Percentiles rank a stretch among this genome's conserved stretches.
These are phyloP conservation scores for Candida ponderosae DNA, from an alignment of 805 yeast genomes.

Conservation along the genomic window DNA sequence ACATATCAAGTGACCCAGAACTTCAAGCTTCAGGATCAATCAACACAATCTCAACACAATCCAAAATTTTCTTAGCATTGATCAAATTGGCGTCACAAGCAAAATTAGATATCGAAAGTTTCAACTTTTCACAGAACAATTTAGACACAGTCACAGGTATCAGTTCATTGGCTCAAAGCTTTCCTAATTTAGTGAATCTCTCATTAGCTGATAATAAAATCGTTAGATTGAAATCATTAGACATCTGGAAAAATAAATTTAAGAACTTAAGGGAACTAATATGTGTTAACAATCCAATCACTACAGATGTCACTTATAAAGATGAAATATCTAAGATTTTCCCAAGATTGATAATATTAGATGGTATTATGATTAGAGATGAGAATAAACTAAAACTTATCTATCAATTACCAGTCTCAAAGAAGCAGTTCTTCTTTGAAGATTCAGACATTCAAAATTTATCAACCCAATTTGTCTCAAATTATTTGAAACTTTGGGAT, in stretches of 20 bases:
- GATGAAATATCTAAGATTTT: slow-evolving; percentile 61
- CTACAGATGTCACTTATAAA: slow-evolving; percentile 38
- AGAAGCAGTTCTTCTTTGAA: slow-evolving; percentile 73
- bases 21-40: slow-evolving; percentile 59
- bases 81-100: slow-evolving; percentile 70
- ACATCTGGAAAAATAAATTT: slow-evolving; percentile 72
- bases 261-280: slow-evolving; percentile 66
- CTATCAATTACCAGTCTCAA: slow-evolving; percentile 45
- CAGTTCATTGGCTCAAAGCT: slow-evolving; percentile 60
- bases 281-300: slow-evolving; percentile 71
- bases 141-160: slow-evolving; percentile 54
- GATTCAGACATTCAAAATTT: slow-evolving; percentile 59
- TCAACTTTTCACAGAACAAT: slow-evolving; percentile 61
- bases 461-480: slow-evolving; percentile 71
- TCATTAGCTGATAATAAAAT: slow-evolving; percentile 75
- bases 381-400: slow-evolving; percentile 49
- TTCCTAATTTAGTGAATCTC: slow-evolving; percentile 70
- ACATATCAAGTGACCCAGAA: slow-evolving; percentile 55
- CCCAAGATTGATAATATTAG: slow-evolving; percentile 74
- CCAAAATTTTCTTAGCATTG: slow-evolving; percentile 86
- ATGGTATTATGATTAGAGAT: slow-evolving; percentile 72
- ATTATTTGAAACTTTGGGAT: slow-evolving; percentile 80
- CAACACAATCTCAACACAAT: slow-evolving; percentile 47
- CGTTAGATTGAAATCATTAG: slow-evolving; percentile 49
- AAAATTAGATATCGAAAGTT: slow-evolving; percentile 47